Evolutionary conservation across 2,329 filamentous ascomycete genomes (phyloP), one percentile per base, ranked within the genome.

Genomic region (Epichloe gansuensis): DNA sequence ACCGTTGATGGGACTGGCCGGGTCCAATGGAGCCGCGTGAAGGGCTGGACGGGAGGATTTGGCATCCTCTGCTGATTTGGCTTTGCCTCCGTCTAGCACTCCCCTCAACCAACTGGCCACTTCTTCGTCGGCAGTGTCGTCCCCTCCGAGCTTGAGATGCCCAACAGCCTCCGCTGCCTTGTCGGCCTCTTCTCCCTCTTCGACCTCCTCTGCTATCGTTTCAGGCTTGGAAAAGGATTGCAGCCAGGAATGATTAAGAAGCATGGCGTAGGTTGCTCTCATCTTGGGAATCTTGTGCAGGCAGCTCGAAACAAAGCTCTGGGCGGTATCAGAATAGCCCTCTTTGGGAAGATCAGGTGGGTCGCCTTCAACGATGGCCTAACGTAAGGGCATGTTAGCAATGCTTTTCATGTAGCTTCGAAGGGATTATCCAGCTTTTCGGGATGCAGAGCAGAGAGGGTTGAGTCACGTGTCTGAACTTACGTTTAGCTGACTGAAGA

Each of bases 291-390:
- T 86, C 69, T 98, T 98, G 74, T 96, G 90, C 46, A 98, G 76
- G 66, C 93, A 97, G 45, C 85, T 85, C 41, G 80, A 77, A 25
- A 98, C 91, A 70, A 98, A 98, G 61, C 91, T 86, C 52, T 83
- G 84, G 2, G 91, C 89, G 5, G 80, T 77, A 52, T 85, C 78
- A 0, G 91, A 93, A 67, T 87, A 98, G 28, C 81, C 83, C 52
- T 86, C 80, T 5, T 77, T 74, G 0, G 93, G 93, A 35, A 98
- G 81, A 62, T 86, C 83, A 11, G 93, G 93, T 13, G 93, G 89
- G n/a, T 95, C 90, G 49, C 93, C 93, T 65, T 97, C 89, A 38
- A 98, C 93, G 65, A 98, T 98, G 52, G 93, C 93, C 93, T 98
- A 21, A 59, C 31, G 39, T 46, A 46, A 3, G 43, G 48, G 17